Percentiles rank a stretch among this genome's conserved stretches.
Conservation (phyloP, 2,329 filamentous ascomycete species). For the Colletotrichum sp. region DNA sequence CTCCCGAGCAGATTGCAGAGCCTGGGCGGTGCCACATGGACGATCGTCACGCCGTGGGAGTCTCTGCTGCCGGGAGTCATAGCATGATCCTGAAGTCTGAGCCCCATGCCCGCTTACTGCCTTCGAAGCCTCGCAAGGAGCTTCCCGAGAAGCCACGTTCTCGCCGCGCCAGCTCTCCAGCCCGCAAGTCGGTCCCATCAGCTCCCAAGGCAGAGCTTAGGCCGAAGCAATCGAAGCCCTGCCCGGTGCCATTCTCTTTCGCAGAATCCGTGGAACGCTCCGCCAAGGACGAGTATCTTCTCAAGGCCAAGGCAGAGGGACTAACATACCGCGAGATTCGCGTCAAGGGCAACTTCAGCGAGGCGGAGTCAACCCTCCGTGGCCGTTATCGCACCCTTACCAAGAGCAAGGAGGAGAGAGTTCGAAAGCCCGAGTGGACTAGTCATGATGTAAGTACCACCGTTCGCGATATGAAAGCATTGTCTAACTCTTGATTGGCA, state of each 20-base stretch:
- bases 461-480: not conserved
- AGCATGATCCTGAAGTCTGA: not conserved
- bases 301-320: conserved; percentile 59
- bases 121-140: conserved; percentile 3
- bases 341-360: conserved; percentile 55
- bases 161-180: not conserved
- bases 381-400: conserved; percentile 71
- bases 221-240: conserved; percentile 5
- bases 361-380: conserved; percentile 75
- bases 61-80: not conserved
- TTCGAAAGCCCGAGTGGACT: conserved; percentile 70
- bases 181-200: not conserved
- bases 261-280: conserved; percentile 3
- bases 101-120: not conserved
- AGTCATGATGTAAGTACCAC: conserved; percentile 63
- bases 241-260: not conserved
- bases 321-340: conserved; percentile 72
- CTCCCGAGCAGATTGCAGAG: not conserved
- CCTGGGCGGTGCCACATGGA: not conserved
- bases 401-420: conserved; percentile 65
- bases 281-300: conserved; percentile 52
- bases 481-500: conserved; percentile 25
- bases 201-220: not conserved
- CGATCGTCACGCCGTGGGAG: not conserved
- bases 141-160: conserved; percentile 13